These are phyloP conservation scores for Exophiala aquamarina DNA, from an alignment of 2,329 filamentous ascomycete genomes.

Conservation along the genomic window DNA sequence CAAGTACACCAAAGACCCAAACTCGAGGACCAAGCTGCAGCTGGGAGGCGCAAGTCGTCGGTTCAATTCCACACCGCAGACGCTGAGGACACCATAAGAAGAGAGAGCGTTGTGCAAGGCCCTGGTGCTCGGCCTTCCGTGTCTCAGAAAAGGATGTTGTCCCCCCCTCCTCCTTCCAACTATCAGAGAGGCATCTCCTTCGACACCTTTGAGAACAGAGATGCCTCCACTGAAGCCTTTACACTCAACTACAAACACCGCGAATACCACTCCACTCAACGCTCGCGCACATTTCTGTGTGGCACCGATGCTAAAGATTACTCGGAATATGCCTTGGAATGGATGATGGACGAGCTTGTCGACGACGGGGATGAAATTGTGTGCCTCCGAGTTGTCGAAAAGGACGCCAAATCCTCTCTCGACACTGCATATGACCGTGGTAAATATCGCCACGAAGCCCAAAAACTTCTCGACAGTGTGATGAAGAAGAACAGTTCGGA, in stretches of 20 bases:
- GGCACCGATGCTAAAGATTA: slow-evolving; percentile 90
- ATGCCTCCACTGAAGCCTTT: slow-evolving; percentile 70
- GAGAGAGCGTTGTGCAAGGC: slow-evolving; percentile 25
- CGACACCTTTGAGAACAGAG: slow-evolving; percentile 68
- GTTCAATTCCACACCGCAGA: slow-evolving; percentile 29
- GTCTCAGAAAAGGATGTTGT: slow-evolving; percentile 31
- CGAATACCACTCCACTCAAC: slow-evolving; percentile 76
- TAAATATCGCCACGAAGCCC: slow-evolving; percentile 74
- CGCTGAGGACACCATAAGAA: slow-evolving; percentile 28
- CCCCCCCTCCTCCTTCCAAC: slow-evolving; percentile 49
- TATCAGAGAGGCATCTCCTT: slow-evolving; percentile 72
- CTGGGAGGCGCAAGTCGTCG: slow-evolving; percentile 25
- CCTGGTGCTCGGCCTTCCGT: slow-evolving; percentile 18
- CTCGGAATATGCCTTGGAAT: slow-evolving; percentile 87
- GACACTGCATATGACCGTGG: slow-evolving; percentile 63
- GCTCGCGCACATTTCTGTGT: slow-evolving; percentile 85
- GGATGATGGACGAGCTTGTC: slow-evolving; percentile 87
- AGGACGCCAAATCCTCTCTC: slow-evolving; percentile 68
- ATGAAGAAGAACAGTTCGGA: slow-evolving; percentile 78
- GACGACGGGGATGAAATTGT: slow-evolving; percentile 93
- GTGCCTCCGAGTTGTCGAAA: slow-evolving; percentile 84
- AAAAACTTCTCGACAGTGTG: slow-evolving; percentile 71
- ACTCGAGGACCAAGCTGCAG: slow-evolving; percentile 7
- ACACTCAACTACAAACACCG: slow-evolving; percentile 84
- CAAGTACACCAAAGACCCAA: slow-evolving; percentile 15